These are phyloP conservation scores for Colletotrichum simmondsii DNA, from an alignment of 2,329 filamentous ascomycete genomes.

Conservation along the genomic window DNA sequence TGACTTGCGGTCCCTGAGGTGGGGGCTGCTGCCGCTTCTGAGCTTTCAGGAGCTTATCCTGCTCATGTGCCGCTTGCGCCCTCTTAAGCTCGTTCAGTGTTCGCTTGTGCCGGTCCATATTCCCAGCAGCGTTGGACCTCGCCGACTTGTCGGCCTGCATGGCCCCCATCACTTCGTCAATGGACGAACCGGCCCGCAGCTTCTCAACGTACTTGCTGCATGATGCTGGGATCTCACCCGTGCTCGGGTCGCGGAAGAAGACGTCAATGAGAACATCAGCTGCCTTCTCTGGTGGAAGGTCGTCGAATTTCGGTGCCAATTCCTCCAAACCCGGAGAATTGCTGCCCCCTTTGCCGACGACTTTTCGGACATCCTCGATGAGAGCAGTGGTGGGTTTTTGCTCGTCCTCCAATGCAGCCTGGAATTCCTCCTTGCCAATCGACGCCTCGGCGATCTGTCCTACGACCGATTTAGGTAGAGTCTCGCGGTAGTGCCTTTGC, in stretches of 20 bases:
- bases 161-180: conserved; percentile 42
- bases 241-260: conserved; percentile 49
- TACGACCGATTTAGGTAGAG: conserved; percentile 36
- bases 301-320: conserved; percentile 25
- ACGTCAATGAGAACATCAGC: conserved; percentile 29
- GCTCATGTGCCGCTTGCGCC: conserved; percentile 56
- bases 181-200: conserved; percentile 41
- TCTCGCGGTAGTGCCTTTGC: conserved; percentile 62
- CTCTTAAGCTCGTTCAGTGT: conserved; percentile 59
- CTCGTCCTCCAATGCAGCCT: conserved; percentile 23
- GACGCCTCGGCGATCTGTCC: conserved; percentile 20
- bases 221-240: conserved; percentile 42
- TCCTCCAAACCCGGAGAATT: conserved; percentile 18
- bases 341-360: conserved; percentile 10
- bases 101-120: conserved; percentile 50
- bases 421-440: conserved; percentile 26
- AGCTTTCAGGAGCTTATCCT: conserved; percentile 55
- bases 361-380: conserved; percentile 18
- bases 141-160: conserved; percentile 46
- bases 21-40: conserved; percentile 44
- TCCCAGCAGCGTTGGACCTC: conserved; percentile 38
- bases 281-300: conserved; percentile 21
- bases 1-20: conserved; percentile 40
- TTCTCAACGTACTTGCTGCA: conserved; percentile 53
- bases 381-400: conserved; percentile 9